Conservation (phyloP, 2,329 filamentous ascomycete genomes). For the Thermochaetoides dissita region DNA sequence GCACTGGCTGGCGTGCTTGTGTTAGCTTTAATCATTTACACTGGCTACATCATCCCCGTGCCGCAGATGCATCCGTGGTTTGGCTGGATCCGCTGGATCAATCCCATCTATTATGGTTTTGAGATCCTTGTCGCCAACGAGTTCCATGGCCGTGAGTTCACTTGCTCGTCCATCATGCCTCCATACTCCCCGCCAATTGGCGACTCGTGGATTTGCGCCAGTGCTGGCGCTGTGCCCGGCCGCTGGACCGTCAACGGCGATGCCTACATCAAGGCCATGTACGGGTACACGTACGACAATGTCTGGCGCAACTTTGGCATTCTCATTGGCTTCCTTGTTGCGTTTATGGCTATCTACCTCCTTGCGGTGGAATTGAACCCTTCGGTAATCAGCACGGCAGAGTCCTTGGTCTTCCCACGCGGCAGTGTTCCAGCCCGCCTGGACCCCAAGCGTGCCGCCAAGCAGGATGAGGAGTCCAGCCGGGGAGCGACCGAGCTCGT, state of each 20-base stretch:
- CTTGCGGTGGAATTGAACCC: constrained; percentile 52
- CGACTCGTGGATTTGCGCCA: constrained; percentile 37
- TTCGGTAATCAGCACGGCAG: constrained; percentile 46
- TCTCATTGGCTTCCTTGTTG: constrained; percentile 47
- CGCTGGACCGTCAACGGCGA: constrained; percentile 43
- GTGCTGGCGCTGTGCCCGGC: constrained; percentile 41
- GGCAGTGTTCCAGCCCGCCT: constrained; percentile 35
- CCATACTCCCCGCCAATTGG: constrained; percentile 29
- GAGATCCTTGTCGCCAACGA: constrained; percentile 40
- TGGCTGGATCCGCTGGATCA: constrained; percentile 61
- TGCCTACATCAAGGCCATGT: constrained; percentile 41
- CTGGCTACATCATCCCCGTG: constrained; percentile 39
- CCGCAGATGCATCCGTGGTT: constrained; percentile 58
- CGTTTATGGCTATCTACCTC: constrained; percentile 51
- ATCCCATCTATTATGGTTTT: constrained; percentile 61
- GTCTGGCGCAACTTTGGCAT: constrained; percentile 60
- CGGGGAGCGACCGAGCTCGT: constrained; percentile 6
- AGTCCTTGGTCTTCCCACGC: constrained; percentile 53
- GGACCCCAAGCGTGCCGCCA: constrained; percentile 14
- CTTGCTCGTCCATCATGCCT: constrained; percentile 39
- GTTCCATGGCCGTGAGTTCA: constrained; percentile 43
- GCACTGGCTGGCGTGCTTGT: constrained; percentile 39
- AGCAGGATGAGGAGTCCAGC: constrained; percentile 16
- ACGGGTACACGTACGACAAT: constrained; percentile 41
- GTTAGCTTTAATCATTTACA: constrained; percentile 45